Evolutionary conservation across 192 early-diverging fungal species (phyloP).

Genomic region (Backusella australiensis): DNA sequence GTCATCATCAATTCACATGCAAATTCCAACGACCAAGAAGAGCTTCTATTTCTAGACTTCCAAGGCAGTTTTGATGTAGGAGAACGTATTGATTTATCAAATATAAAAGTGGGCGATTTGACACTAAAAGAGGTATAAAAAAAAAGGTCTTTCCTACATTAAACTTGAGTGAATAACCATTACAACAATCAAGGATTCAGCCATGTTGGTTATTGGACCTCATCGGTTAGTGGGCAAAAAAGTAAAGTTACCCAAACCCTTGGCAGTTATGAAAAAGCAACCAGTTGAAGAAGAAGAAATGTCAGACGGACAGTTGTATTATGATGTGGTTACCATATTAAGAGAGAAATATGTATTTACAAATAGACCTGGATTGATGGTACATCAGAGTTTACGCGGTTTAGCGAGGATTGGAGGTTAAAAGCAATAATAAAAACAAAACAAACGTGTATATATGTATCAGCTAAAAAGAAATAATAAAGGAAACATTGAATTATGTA

Average conservation of each 20-base stretch:
- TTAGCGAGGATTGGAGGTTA: conserved; percentile 21
- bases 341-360: conserved; percentile 37
- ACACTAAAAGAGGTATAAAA: conserved; percentile 23
- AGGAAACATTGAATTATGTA: no score
- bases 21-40: not conserved
- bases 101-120: conserved; percentile 25
- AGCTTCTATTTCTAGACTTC: conserved; percentile 28
- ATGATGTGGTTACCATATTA: conserved; percentile 31
- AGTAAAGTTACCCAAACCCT: conserved; percentile 30
- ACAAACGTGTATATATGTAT: not conserved
- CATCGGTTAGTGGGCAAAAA: conserved; percentile 32
- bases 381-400: conserved; percentile 32
- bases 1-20: not conserved
- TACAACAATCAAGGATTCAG: conserved; percentile 14
- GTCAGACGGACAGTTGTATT: conserved; percentile 8
- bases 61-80: conserved; percentile 27
- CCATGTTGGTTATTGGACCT: conserved; percentile 31
- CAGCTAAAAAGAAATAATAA: not conserved
- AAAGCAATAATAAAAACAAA: not conserved
- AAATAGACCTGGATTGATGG: conserved; percentile 28
- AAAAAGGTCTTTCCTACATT: not conserved
- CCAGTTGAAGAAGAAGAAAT: not conserved
- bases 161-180: not conserved
- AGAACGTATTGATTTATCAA: not conserved
- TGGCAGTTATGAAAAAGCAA: conserved; percentile 32